Base-by-base conservation (phyloP, 768 basidiomycete genomes). In the Leccinum uliginosum region DNA sequence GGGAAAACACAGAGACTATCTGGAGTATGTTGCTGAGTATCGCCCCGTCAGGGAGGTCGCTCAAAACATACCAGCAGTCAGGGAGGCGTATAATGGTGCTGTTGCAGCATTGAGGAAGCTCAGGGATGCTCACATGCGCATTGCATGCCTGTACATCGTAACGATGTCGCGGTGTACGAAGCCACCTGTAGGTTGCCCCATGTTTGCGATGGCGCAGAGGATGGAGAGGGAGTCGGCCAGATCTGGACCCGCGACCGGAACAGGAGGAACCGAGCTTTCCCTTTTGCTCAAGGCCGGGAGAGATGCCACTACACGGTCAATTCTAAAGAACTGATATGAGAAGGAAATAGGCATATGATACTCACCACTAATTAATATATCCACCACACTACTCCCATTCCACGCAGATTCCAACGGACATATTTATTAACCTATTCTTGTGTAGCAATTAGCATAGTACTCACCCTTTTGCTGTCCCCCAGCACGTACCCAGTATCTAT, bases 61-160 rank as follows among this genome's bases (percentile, higher is more conserved):
- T 2, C 77, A 77, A 55, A 68, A 72, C 44, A 83, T 78, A 14
- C 82, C 85, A 6, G 75, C 78, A 3, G 74, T 91, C 35, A 81
- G 80, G 35, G 86, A 84, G 43, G 80, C 89, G 29, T 99, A 95
- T 71, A 89, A 99, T 68, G 71, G 74, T 11, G 90, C 87, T 4
- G 84, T 98, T 30, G 73, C 76, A 51, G 84, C 93, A 1, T 73
- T 98, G 69, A 96, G 93, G 73, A 78, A 78, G 57, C 81, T 98
- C 68, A 79, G 96, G 54, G 92, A 96, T 69, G 76, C 78, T 46
- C 96, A 99, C 72, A 93, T 98, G 76, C 84, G 87, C 51, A 82
- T 98, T 54, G 95, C 91, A 43, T 87, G 86, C 64, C 73, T 91
- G 44, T 98, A 97, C 70, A 77, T 98, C 64, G 86, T 98, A 30